Conservation (phyloP, 2,329 filamentous ascomycete genomes). For the Zarea fungicola region DNA sequence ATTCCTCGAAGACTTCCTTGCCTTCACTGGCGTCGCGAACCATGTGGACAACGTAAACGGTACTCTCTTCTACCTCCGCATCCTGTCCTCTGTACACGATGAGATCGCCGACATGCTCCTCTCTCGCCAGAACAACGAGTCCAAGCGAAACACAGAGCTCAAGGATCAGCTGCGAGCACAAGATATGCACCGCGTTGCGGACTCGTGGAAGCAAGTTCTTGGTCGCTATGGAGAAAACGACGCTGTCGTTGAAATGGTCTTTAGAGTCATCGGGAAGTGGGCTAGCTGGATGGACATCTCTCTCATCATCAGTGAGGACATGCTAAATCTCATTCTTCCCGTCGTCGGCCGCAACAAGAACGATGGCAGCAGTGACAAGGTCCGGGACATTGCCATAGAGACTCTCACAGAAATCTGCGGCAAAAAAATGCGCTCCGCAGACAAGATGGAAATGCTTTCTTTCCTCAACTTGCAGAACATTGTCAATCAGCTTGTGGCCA, state of each 20-base stretch:
- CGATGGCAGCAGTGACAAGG: slow-evolving; percentile 63
- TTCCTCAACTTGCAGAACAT: slow-evolving; percentile 86
- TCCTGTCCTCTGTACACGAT: slow-evolving; percentile 87
- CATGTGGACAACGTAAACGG: slow-evolving; percentile 67
- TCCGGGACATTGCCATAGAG: slow-evolving; percentile 87
- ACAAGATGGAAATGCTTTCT: slow-evolving; percentile 90
- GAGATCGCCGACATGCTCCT: slow-evolving; percentile 94
- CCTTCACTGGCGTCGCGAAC: slow-evolving; percentile 61
- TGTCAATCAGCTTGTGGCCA: slow-evolving; percentile 78
- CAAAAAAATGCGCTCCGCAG: slow-evolving; percentile 93
- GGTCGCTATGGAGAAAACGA: slow-evolving; percentile 70
- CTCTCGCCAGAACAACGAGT: slow-evolving; percentile 69
- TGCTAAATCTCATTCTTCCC: slow-evolving; percentile 79
- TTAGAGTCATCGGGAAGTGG: slow-evolving; percentile 93
- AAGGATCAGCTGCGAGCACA: slow-evolving; percentile 85
- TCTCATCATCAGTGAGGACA: slow-evolving; percentile 82
- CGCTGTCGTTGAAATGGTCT: slow-evolving; percentile 74
- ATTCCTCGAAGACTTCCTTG: slow-evolving; percentile 87
- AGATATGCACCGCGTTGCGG: slow-evolving; percentile 82
- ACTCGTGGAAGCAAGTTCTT: slow-evolving; percentile 88
- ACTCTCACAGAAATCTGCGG: slow-evolving; percentile 92
- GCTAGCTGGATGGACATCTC: slow-evolving; percentile 98
- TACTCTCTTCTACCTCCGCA: slow-evolving; percentile 80
- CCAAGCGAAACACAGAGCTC: slow-evolving; percentile 79
- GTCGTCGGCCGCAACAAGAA: slow-evolving; percentile 72